phyloP scores from a whole-genome alignment of 2,329 filamentous ascomycete species.

The Dendryphion nanum region DNA sequence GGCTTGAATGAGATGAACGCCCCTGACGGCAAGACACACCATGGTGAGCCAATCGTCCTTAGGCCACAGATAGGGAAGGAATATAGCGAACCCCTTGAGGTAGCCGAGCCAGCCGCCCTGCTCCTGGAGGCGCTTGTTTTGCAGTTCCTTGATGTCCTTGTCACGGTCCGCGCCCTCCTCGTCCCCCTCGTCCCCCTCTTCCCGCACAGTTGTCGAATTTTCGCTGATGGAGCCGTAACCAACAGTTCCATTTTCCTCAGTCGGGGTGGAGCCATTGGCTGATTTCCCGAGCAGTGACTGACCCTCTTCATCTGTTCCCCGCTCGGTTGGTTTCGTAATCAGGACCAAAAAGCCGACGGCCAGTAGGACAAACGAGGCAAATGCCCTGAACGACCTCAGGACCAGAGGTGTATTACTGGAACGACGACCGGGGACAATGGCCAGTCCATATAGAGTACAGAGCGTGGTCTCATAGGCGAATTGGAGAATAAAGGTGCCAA shows the following conservation, averaged over 20 bases:
- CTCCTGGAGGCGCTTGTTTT: slow-evolving; percentile 65
- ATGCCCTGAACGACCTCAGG: slow-evolving; percentile 19
- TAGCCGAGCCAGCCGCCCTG: slow-evolving; percentile 78
- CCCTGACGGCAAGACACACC: slow-evolving; percentile 64
- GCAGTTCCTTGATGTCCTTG: slow-evolving; percentile 54
- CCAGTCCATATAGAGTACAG: slow-evolving; percentile 22
- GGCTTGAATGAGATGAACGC: slow-evolving; percentile 64
- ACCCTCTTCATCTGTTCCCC: slow-evolving; percentile 54
- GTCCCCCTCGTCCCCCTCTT: slow-evolving; percentile 13
- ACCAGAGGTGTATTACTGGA: slow-evolving; percentile 20
- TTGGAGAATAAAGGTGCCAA: slow-evolving; percentile 31
- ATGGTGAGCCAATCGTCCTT: slow-evolving; percentile 65
- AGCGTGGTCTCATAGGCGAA: slow-evolving; percentile 31
- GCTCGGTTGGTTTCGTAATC: slow-evolving; percentile 25
- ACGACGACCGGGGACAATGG: slow-evolving; percentile 10
- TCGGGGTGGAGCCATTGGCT: slow-evolving; percentile 33
- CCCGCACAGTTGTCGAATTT: background rate
- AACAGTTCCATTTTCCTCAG: slow-evolving; percentile 33
- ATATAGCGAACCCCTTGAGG: slow-evolving; percentile 68
- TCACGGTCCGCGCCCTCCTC: slow-evolving; percentile 53
- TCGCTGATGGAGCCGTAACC: slow-evolving; percentile 34
- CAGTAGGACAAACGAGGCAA: slow-evolving; percentile 23
- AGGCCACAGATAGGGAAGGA: slow-evolving; percentile 79
- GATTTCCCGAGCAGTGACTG: slow-evolving; percentile 57
- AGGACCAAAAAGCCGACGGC: slow-evolving; percentile 30